These are phyloP conservation scores for Diphasiastrum complanatum DNA, from an alignment of 83 land plant genomes.

Conservation along the genomic window DNA sequence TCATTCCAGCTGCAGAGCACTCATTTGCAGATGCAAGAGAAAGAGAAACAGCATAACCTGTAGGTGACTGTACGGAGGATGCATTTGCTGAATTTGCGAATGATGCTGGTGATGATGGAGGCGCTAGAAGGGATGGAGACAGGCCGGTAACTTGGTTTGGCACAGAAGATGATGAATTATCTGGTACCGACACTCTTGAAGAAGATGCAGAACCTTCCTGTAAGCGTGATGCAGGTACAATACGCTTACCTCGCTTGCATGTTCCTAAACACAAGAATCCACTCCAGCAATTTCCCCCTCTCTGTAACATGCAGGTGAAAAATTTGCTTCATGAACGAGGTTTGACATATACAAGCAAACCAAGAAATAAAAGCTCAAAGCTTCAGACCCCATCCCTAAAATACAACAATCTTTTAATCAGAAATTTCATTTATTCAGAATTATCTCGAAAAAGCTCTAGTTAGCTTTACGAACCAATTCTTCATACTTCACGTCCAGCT, in stretches of 20 bases:
- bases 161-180: conserved; percentile 17
- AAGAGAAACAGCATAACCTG: conserved; percentile 32
- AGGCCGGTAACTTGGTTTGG: conserved; percentile 24
- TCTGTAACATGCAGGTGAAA: too few relatives aligned
- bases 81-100: conserved; percentile 43
- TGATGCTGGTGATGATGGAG: conserved; percentile 96
- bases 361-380: too few relatives aligned
- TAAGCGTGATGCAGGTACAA: conserved; percentile 30
- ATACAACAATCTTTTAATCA: too few relatives aligned
- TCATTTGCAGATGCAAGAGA: conserved; percentile 43
- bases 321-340: too few relatives aligned
- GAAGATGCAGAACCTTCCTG: conserved; percentile 21
- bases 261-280: conserved; percentile 33
- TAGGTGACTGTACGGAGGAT: conserved; percentile 78
- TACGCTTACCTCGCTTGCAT: conserved; percentile 38
- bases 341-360: too few relatives aligned
- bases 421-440: too few relatives aligned
- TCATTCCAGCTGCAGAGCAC: conserved; percentile 43
- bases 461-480: too few relatives aligned
- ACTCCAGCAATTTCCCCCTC: conserved; percentile 26
- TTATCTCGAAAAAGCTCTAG: too few relatives aligned
- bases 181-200: conserved; percentile 19
- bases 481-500: too few relatives aligned
- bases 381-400: too few relatives aligned
- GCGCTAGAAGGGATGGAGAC: conserved; percentile 42